These are phyloP conservation scores for Medicago ruthenica DNA, from an alignment of 306 rosid species.

Conservation along the genomic window DNA sequence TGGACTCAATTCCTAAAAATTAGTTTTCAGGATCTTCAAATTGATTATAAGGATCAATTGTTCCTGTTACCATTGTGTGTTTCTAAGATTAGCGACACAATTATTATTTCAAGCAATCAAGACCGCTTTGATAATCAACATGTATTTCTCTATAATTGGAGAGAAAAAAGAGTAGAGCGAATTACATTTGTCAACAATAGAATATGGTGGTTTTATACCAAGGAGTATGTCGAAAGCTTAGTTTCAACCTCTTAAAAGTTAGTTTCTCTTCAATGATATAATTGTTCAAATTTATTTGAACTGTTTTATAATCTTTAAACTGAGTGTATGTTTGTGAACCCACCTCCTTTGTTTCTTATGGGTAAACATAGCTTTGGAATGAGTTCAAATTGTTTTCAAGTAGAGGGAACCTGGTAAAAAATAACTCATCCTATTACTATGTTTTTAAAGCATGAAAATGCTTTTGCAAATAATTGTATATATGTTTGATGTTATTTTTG, in stretches of 20 bases:
- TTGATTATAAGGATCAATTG: neutral
- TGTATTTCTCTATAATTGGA: neutral
- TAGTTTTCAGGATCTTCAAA: neutral
- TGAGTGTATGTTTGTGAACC: no score
- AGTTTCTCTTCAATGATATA: neutral
- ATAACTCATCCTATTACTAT: no score
- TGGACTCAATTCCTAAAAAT: conserved; percentile 4
- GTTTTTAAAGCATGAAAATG: no score
- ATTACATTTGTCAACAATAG: neutral
- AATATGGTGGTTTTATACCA: neutral
- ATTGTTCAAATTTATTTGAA: neutral
- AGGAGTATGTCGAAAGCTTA: neutral
- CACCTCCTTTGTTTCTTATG: neutral
- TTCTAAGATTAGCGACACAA: no score
- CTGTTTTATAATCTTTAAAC: no score
- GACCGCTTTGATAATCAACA: neutral
- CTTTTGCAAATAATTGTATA: no score
- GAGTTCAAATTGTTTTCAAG: no score
- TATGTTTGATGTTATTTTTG: no score
- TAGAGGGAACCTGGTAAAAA: no score
- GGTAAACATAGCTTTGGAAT: neutral
- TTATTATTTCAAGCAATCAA: neutral
- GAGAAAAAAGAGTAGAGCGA: conserved; percentile 7
- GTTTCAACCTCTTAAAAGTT: conserved; percentile 6
- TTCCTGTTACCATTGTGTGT: neutral